Conservation (phyloP, 352 stramenopile species). For the Globisporangium paroecandrum region DNA sequence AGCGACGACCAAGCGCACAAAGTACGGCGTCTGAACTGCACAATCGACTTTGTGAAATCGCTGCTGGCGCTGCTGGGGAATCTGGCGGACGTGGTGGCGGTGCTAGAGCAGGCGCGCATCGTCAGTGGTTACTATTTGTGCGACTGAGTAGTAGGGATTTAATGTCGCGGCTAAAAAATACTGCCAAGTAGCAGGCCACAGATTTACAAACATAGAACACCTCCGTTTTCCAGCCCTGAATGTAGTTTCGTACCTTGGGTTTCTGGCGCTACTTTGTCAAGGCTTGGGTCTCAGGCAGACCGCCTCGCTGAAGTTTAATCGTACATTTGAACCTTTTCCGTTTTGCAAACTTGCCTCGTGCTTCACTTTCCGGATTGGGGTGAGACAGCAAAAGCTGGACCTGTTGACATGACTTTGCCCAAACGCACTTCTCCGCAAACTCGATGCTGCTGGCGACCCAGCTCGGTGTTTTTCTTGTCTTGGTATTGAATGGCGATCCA, state of each 20-base stretch:
- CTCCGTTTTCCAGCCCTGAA: neutral
- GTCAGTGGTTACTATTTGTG: neutral
- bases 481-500: too few species aligned
- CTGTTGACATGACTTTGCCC: too few species aligned
- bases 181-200: neutral
- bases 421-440: too few species aligned
- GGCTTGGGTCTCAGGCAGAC: too few species aligned
- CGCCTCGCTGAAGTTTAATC: too few species aligned
- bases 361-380: too few species aligned
- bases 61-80: slow-evolving; percentile 1
- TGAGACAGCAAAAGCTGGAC: too few species aligned
- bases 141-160: neutral
- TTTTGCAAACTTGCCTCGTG: too few species aligned
- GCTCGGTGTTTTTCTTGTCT: too few species aligned
- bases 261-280: too few species aligned
- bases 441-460: too few species aligned
- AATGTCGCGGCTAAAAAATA: neutral
- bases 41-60: neutral
- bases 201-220: neutral
- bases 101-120: slow-evolving; percentile 5
- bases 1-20: neutral
- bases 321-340: too few species aligned
- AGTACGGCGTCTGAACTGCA: slow-evolving; percentile 3
- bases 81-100: neutral
- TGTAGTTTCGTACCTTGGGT: neutral